A percentile compares a stretch with the other conserved stretches of the same genome.
Evolutionary conservation across 306 rosid species (phyloP).

Genomic region (Dryas octopetala): DNA sequence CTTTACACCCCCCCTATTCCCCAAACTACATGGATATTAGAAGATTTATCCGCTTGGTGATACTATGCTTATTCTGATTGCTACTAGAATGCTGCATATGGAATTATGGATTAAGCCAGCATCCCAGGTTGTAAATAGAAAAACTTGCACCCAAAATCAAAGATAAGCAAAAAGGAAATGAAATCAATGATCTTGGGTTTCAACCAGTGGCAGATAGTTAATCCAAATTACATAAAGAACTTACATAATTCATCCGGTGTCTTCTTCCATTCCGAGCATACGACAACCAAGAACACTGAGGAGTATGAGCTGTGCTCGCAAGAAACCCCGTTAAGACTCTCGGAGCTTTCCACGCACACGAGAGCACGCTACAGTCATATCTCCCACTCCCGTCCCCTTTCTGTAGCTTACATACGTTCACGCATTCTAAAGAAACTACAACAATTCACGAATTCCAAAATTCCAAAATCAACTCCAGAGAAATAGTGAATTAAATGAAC

Average conservation of each 20-base stretch:
- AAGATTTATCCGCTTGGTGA: neutral
- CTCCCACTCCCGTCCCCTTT: slow-evolving; percentile 82
- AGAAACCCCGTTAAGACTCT: slow-evolving; percentile 91
- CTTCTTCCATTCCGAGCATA: slow-evolving; percentile 55
- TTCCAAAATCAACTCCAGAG: slow-evolving; percentile 24
- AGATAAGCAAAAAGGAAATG: neutral
- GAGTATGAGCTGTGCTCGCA: slow-evolving; percentile 81
- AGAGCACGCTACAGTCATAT: slow-evolving; percentile 72
- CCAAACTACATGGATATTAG: neutral
- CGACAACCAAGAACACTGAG: slow-evolving; percentile 40
- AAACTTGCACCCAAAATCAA: neutral
- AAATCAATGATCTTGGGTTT: neutral
- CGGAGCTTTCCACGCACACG: slow-evolving; percentile 94
- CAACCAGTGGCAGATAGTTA: neutral
- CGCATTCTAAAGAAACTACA: slow-evolving; percentile 92
- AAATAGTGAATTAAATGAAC: slow-evolving; percentile 10
- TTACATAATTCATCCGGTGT: slow-evolving; percentile 67
- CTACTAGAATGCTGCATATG: neutral
- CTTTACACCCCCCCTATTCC: neutral
- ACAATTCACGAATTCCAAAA: slow-evolving; percentile 26
- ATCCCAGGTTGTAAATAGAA: neutral
- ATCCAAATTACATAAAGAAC: slow-evolving; percentile 30
- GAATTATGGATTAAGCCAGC: neutral
- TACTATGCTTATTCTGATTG: neutral
- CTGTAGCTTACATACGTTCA: slow-evolving; percentile 68